Conservation (phyloP, 1,284 basidiomycete genomes). For the Boletellus sp. region DNA sequence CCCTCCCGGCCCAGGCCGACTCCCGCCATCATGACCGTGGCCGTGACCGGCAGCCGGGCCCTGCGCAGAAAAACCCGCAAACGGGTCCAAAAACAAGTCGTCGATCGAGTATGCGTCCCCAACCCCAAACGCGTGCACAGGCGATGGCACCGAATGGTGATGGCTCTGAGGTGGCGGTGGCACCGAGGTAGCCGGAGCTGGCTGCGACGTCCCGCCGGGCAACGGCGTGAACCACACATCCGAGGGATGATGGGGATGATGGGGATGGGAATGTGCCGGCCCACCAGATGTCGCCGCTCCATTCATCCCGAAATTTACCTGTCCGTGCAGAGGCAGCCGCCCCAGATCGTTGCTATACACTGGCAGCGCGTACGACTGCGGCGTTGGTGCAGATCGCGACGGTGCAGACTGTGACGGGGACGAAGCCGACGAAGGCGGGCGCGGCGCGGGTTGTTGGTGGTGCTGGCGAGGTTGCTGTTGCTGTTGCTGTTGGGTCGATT, state of each 20-base stretch:
- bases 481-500: constrained; percentile 12
- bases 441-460: background rate
- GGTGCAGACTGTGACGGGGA: background rate
- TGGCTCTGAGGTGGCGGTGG: background rate
- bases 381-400: background rate
- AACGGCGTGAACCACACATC: constrained; percentile 23
- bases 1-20: too few relatives aligned
- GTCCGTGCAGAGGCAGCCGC: constrained; percentile 49
- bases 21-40: too few relatives aligned
- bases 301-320: constrained; percentile 20
- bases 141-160: background rate
- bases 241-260: background rate
- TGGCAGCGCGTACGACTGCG: constrained; percentile 37
- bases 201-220: background rate
- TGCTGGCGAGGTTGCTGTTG: background rate
- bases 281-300: constrained; percentile 5
- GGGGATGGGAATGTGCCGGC: constrained; percentile 1
- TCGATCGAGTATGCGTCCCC: constrained; percentile 21
- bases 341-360: constrained; percentile 60
- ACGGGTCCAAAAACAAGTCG: constrained; percentile 26
- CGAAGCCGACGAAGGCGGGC: too few relatives aligned
- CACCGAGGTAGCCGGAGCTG: too few relatives aligned
- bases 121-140: constrained; percentile 1
- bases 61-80: constrained; percentile 8
- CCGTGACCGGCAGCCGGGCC: background rate